Base-by-base conservation (phyloP, 2,329 filamentous ascomycete species). In the Tolypocladium amazonense region DNA sequence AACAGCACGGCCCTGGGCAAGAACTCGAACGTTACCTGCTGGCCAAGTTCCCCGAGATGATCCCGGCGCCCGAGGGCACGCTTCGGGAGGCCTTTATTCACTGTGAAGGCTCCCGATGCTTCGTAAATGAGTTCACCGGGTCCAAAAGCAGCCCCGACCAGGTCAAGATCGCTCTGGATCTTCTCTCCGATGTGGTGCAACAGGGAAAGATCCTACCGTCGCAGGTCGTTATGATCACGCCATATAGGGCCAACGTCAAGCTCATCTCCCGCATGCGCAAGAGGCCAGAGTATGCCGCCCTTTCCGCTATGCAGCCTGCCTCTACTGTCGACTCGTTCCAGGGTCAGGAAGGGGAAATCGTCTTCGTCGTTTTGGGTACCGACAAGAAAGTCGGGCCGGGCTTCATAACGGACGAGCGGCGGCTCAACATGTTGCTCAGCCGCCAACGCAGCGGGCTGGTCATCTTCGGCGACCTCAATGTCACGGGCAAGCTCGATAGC, bases 311-410 rank as follows among this genome's bases (percentile, higher is more conserved):
- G 52, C 56, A 52, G 3, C 50, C 62, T 0, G 56, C 64, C 5
- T 41, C 56, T 1, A 66, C 63, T 0, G 58, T 68, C 25, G 63
- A 68, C 50, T 62, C 61, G 1, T 68, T 62, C 55, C 66, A 70
- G 45, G 67, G 66, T 12, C 61, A 59, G 25, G 65, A 70, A 56
- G 58, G 35, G 2, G 63, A 67, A 27, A 62, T 70, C 23, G 54
- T 63, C 9, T 56, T 65, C 2, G 60, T 65, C n/a, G 57, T 70
- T n/a, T 62, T 68, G 27, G 62, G 64, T 14, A 65, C 65, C 1
- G 60, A 25, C 15, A 3, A 52, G 33, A 33, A 14, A 11, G 12
- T n/a, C 18, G 63, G 64, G 0, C 60, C 62, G 2, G 63, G 65
- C 3, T 67, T 65, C 60, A 64, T 62, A 0, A 43, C 52, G 0